Evolutionary conservation across 1,284 basidiomycete genomes (phyloP), one percentile per base, ranked within the genome.

Genomic region (Dichomitus squalens): DNA sequence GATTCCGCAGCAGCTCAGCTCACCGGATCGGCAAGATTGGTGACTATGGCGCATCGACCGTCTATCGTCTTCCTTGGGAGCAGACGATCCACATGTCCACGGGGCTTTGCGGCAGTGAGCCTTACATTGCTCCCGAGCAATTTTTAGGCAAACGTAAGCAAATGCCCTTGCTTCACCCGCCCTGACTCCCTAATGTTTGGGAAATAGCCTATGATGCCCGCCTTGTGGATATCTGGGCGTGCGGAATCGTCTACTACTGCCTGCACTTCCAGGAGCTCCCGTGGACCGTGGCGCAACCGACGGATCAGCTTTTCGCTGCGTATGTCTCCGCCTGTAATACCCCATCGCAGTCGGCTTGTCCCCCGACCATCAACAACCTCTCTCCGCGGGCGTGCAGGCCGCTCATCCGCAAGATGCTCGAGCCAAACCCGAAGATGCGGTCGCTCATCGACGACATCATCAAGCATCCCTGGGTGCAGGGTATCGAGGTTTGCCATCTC

Each of bases 31-130:
- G 50, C 7, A 72, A 93, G 92, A 98, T 98, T 67, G 97, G 96
- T 63, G 96, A 99, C 74, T 99, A 98, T 72, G 97, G 96, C 58
- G 96, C 96, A 16, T 96, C 94, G 33, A 98, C 98, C 41, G 96
- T 99, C 38, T 99, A 98, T 75, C 86, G 96, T 59, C 88, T 99
- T 67, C 98, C 96, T 55, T 99, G 96, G 96, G 96, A 99, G 76
- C 83, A 91, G 65, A 96, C 95, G 53, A 92, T 98, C 44, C 96
- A 99, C 74, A 90, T 98, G 86, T 95, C 91, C 34, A 98, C 96
- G 50, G 96, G 96, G 2, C 81, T 99, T 20, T 99, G 96, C 68
- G 96, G 96, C 11, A 96, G 93, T 61, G 97, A 99, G 73, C 96
- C 96, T 0, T 99, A 99, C 75, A 98, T 99, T 68, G 96, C 96